Evolutionary conservation across 257 asterid genomes (phyloP), one percentile per base, ranked within the genome.

Genomic region (Solanum gracilifrons): DNA sequence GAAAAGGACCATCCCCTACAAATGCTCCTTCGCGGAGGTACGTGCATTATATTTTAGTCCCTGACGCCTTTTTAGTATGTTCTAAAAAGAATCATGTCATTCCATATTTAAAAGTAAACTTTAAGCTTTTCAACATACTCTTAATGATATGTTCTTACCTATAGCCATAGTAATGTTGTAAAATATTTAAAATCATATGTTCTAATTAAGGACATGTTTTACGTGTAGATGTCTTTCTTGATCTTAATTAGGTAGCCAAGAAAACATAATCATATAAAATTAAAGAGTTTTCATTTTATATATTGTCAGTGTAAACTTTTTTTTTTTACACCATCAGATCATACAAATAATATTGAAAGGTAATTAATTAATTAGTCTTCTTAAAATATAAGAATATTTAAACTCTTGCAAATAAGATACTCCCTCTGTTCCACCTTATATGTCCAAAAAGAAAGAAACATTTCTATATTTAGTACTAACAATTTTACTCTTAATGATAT

Each of bases 11-110:
- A 0, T 92, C 90, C 0, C 94, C 95, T 0, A 82, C 6, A 20
- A 93, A 92, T 2, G 37, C 48, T 48, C 96, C 98, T 6, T 90
- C 92, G 3, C 6, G 88, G 23, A 95, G 98, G 98, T 93, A 90
- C 7, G 98, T 93, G 89, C 5, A 76, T 37, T 36, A 79, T 16
- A 27, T 43, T 79, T 80, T 23, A 23, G 23, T 37, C 29, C 15
- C 29, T 74, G 31, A 35, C 18, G 4, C 18, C 29, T 11, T 74
- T 74, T 36, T 10, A 74, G 48, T 21, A 35, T 11, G 46, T 35
- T 20, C 46, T 21, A 10, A 74, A 35, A 10, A 73, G 16, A 73
- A 73, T 35, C 25, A 32, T 71, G 41, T 8, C 41, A n/a, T 31
- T 71, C 25, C 21, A 31, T 16, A 41, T 11, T 41, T 41, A 31